These are phyloP conservation scores for Helenozyma rhizophorensis DNA, from an alignment of 805 yeast genomes.

Conservation along the genomic window DNA sequence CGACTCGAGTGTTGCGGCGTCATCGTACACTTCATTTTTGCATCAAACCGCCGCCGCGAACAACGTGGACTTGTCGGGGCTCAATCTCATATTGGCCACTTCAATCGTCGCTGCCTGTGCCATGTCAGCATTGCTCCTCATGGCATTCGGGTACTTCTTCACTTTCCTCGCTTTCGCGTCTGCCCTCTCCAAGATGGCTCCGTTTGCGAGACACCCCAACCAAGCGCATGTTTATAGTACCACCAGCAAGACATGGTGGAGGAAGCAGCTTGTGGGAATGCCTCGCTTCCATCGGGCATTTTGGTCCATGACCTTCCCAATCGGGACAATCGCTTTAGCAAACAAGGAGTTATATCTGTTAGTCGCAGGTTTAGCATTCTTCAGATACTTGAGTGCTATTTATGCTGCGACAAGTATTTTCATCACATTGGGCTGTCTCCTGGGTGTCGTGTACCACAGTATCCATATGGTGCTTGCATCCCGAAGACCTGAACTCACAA, in stretches of 20 bases:
- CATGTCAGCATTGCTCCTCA: conserved; percentile 35
- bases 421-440: conserved; percentile 32
- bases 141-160: conserved; percentile 55
- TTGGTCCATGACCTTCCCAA: conserved; percentile 90
- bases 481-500: too few species aligned
- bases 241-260: conserved; percentile 5
- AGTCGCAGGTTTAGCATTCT: conserved; percentile 43
- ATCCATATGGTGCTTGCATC: conserved; percentile 9
- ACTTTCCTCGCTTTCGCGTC: conserved; percentile 34
- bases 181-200: conserved; percentile 39
- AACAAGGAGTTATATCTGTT: conserved; percentile 42
- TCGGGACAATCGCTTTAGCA: conserved; percentile 69
- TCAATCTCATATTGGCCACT: conserved; percentile 7
- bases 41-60: conserved; percentile 4
- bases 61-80: conserved; percentile 2
- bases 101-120: conserved; percentile 18
- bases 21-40: conserved; percentile 10
- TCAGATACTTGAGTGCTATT: conserved; percentile 58
- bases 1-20: conserved; percentile 1
- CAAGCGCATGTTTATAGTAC: conserved; percentile 14
- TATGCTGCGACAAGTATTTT: conserved; percentile 52
- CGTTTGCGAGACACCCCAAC: conserved; percentile 30
- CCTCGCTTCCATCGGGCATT: conserved; percentile 20
- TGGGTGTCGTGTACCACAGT: conserved; percentile 23
- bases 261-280: conserved; percentile 14